These are phyloP conservation scores for Tetracladium marchalianum DNA, from an alignment of 495 filamentous ascomycete species.

Conservation along the genomic window DNA sequence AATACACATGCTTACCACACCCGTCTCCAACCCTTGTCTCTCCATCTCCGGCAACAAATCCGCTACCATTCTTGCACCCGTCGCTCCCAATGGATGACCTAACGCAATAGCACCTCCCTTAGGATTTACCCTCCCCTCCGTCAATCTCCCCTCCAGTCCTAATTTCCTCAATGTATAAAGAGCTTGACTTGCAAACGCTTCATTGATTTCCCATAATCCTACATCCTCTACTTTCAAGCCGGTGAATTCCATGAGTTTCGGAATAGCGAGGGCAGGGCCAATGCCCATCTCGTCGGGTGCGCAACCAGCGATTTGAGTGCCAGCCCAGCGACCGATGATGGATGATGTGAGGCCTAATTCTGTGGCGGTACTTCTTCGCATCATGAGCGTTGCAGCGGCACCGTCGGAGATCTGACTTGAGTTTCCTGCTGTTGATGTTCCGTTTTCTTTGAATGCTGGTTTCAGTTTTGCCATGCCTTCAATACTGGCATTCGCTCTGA, in stretches of 20 bases:
- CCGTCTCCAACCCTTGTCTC: constrained; percentile 54
- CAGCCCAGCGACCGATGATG: constrained; percentile 75
- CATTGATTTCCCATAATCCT: constrained; percentile 91
- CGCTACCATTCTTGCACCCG: constrained; percentile 71
- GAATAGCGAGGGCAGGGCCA: constrained; percentile 77
- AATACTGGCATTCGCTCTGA: constrained; percentile 52
- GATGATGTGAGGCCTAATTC: constrained; percentile 55
- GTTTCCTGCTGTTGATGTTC: constrained; percentile 78
- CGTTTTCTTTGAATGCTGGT: constrained; percentile 68
- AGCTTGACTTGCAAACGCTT: constrained; percentile 87
- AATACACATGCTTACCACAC: constrained; percentile 80
- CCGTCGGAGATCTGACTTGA: constrained; percentile 81
- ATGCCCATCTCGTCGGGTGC: constrained; percentile 89
- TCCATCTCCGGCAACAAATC: constrained; percentile 63
- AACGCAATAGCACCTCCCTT: constrained; percentile 91
- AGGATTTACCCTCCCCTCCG: constrained; percentile 66
- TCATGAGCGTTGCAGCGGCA: constrained; percentile 71
- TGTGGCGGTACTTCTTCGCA: constrained; percentile 73
- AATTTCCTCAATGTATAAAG: constrained; percentile 70
- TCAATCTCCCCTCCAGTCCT: constrained; percentile 50
- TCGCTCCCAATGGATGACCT: constrained; percentile 88
- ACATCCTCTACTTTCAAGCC: constrained; percentile 60
- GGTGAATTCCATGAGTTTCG: constrained; percentile 58
- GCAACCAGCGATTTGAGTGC: constrained; percentile 62
- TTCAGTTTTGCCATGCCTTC: constrained; percentile 71